Evolutionary conservation across 2,329 filamentous ascomycete species (phyloP).

Genomic region (Raffaelea deltoideospora): DNA sequence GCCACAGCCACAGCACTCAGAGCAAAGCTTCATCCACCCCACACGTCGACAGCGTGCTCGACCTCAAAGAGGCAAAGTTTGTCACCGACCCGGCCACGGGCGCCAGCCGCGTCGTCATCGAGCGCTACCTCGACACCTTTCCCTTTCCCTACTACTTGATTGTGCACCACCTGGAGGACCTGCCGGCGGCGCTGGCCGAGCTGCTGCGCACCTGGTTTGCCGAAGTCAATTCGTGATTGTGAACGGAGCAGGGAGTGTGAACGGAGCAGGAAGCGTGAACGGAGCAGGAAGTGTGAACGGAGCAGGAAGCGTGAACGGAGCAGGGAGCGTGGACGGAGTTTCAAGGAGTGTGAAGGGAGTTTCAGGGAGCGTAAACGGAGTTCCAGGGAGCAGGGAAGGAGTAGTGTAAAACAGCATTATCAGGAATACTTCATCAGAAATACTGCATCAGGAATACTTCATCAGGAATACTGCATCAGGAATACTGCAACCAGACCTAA

Average conservation of each 20-base stretch:
- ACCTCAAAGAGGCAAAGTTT: constrained; percentile 78
- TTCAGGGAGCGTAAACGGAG: too few species aligned
- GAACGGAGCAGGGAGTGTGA: not conserved
- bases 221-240: constrained; percentile 28
- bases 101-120: constrained; percentile 59
- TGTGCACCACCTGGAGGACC: constrained; percentile 78
- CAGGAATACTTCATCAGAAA: too few species aligned
- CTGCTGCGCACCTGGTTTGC: constrained; percentile 94
- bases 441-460: too few species aligned
- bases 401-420: too few species aligned
- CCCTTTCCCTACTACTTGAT: constrained; percentile 96
- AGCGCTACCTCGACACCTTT: constrained; percentile 87
- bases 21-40: too few species aligned
- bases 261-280: not conserved
- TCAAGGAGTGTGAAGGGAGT: too few species aligned
- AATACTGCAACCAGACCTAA: too few species aligned
- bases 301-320: too few species aligned
- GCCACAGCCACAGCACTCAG: constrained; percentile 16
- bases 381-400: too few species aligned
- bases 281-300: too few species aligned
- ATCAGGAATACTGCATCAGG: too few species aligned
- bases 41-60: constrained; percentile 60
- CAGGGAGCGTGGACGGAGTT: too few species aligned
- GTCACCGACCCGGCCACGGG: constrained; percentile 41
- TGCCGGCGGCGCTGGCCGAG: constrained; percentile 76